Percentiles rank a stretch among this genome's conserved stretches.
Conservation (phyloP, 257 asterid species). For the Solanum chilense region DNA sequence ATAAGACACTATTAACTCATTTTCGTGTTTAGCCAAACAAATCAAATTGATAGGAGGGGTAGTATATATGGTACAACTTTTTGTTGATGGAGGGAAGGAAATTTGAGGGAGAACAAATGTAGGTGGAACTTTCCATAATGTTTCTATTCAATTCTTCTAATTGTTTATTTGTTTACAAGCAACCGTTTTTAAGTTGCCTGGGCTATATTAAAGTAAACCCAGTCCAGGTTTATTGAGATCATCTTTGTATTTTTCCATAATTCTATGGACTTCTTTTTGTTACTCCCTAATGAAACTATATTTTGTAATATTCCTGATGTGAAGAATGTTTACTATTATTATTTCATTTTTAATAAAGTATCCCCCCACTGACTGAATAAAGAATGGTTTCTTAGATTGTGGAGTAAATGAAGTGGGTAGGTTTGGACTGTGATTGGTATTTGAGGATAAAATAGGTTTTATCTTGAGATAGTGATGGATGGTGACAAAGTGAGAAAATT, state of each 20-base stretch:
- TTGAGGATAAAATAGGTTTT: not conserved
- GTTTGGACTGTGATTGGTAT: not conserved
- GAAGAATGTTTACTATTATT: not conserved
- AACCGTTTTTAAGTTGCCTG: constrained; percentile 28
- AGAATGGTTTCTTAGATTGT: not conserved
- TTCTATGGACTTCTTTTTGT: not conserved
- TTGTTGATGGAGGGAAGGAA: constrained; percentile 15
- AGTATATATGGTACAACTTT: constrained; percentile 32
- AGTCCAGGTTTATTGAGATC: constrained; percentile 17
- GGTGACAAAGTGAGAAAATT: not conserved
- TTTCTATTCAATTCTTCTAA: constrained; percentile 26
- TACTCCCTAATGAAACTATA: not conserved
- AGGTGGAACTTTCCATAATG: not conserved
- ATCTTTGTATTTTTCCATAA: constrained; percentile 11
- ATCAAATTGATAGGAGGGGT: constrained; percentile 19
- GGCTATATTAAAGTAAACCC: constrained; percentile 22
- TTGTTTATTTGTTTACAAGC: constrained; percentile 36
- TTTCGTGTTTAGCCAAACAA: constrained; percentile 32
- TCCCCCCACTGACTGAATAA: not conserved
- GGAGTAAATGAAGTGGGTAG: not conserved
- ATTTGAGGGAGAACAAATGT: no score
- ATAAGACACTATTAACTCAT: constrained; percentile 26
- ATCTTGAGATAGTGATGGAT: not conserved
- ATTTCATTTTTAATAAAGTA: not conserved
- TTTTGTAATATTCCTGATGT: not conserved